Evolutionary conservation across 2,329 filamentous ascomycete species (phyloP), one percentile per base, ranked within the genome.

Genomic region (Diatrype stigma): DNA sequence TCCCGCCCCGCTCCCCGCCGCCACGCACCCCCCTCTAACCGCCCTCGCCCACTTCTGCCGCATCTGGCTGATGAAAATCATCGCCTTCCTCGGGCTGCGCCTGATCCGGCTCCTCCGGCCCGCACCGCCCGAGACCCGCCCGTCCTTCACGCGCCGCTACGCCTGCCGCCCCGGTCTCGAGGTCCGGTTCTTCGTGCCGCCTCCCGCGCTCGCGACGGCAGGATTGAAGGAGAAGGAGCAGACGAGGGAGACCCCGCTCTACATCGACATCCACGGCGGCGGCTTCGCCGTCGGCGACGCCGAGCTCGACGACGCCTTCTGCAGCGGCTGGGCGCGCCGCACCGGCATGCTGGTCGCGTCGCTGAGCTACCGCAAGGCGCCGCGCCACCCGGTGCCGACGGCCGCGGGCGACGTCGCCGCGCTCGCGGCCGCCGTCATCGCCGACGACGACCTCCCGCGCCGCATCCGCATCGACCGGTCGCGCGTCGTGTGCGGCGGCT

Each of bases 281-380:
- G 77, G 76, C 37, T 79, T 77, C 59, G 66, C 68, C 26, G 26
- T 80, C 42, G 70, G 73, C 61, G 58, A 69, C 19, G 70, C 76
- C 1, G 51, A 63, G 45, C 62, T 73, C 42, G 74, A 78, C 56
- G 75, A 79, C 61, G 56, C 58, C n/a, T 77, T 77, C 67, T 78
- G 74, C 61, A 62, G 62, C 37, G 55, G 57, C 50, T 76, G 77
- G 55, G 67, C 75, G 22, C 63, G 70, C 47, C 54, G 60, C 1
- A 67, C 73, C 48, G 58, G 61, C 47, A 65, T 74, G 51, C 62
- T 79, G 8, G 74, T 80, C 14, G 59, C 79, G 16, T 70, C 69
- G 16, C 67, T 81, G 30, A 69, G 76, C 57, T 81, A 82, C 66
- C 62, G 66, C 56, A 76, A 77, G 59, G 71, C 75, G 0, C 79